A percentile compares a stretch with the other conserved stretches of the same genome.
These are phyloP conservation scores for Lodderomyces orthopsilosis DNA, from an alignment of 1,139 yeast species.

Conservation along the genomic window DNA sequence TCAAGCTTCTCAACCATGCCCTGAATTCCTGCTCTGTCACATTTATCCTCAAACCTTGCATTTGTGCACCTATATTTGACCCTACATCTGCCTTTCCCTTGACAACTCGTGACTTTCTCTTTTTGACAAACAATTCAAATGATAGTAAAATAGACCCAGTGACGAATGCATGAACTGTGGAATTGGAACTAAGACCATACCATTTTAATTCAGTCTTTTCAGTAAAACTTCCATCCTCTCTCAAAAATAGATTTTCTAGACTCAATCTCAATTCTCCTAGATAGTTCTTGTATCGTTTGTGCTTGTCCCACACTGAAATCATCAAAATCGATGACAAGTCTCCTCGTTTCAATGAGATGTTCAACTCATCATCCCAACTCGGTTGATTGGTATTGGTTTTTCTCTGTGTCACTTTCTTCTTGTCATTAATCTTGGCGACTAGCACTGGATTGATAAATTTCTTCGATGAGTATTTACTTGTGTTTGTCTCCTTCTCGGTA, in stretches of 20 bases:
- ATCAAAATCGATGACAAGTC: constrained; percentile 32
- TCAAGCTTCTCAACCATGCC: constrained; percentile 29
- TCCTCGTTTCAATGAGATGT: constrained; percentile 28
- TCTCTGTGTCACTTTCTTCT: constrained; percentile 29
- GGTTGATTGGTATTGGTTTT: constrained; percentile 43
- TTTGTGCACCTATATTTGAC: constrained; percentile 9
- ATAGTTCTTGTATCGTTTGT: constrained; percentile 44
- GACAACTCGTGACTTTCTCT: constrained; percentile 7
- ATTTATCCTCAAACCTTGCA: constrained; percentile 5
- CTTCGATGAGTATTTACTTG: constrained; percentile 4
- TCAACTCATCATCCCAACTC: constrained; percentile 42
- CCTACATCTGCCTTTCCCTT: background rate
- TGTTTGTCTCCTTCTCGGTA: constrained; percentile 8
- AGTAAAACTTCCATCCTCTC: constrained; percentile 15
- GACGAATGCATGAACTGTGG: constrained; percentile 45
- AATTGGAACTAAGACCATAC: constrained; percentile 51
- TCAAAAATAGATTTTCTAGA: constrained; percentile 40
- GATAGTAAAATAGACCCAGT: constrained; percentile 57
- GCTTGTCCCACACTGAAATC: constrained; percentile 47
- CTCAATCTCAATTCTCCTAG: constrained; percentile 55
- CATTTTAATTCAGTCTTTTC: constrained; percentile 40
- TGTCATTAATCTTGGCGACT: constrained; percentile 32
- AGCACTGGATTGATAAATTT: constrained; percentile 37
- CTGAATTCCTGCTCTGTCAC: constrained; percentile 18
- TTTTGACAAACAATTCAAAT: constrained; percentile 42